These are phyloP conservation scores for Angomonas ambiguus DNA, from an alignment of 208 protist species.

Conservation along the genomic window DNA sequence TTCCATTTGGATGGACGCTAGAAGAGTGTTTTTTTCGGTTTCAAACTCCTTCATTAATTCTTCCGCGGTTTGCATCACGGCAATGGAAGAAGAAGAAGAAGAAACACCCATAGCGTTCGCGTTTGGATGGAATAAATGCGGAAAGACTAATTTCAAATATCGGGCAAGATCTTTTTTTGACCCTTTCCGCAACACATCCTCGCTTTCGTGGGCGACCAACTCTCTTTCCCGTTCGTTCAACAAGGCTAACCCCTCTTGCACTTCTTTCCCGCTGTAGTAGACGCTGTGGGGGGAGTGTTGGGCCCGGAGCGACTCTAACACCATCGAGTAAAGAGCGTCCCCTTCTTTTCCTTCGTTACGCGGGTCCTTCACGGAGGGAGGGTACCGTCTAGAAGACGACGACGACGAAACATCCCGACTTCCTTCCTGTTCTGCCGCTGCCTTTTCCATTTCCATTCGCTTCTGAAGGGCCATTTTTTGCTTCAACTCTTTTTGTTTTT, in stretches of 20 bases:
- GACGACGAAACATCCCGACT: too few relatives aligned
- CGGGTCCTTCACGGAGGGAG: too few relatives aligned
- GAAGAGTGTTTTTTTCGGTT: neutral
- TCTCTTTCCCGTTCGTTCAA: slow-evolving; percentile 22
- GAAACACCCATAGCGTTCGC: neutral
- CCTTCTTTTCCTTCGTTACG: too few relatives aligned
- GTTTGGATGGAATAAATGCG: neutral
- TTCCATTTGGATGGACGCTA: slow-evolving; percentile 17
- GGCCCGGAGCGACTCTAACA: too few relatives aligned
- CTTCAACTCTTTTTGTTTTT: slow-evolving; percentile 8
- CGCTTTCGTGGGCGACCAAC: slow-evolving; percentile 42
- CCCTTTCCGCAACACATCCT: slow-evolving; percentile 60
- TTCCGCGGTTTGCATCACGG: too few relatives aligned
- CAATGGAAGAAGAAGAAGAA: too few relatives aligned
- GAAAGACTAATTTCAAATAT: slow-evolving; percentile 53
- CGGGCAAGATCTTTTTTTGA: slow-evolving; percentile 20
- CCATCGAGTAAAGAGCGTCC: too few relatives aligned
- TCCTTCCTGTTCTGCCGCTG: slow-evolving; percentile 2
- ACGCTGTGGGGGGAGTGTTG: too few relatives aligned
- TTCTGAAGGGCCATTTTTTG: slow-evolving; percentile 11
- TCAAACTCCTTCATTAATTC: neutral
- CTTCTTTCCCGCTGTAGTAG: slow-evolving; percentile 56
- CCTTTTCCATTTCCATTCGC: slow-evolving; percentile 4
- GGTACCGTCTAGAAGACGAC: too few relatives aligned
- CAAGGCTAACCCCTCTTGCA: slow-evolving; percentile 35